Base-by-base conservation (phyloP, 495 filamentous ascomycete species). In the Lophiotrema nucula region DNA sequence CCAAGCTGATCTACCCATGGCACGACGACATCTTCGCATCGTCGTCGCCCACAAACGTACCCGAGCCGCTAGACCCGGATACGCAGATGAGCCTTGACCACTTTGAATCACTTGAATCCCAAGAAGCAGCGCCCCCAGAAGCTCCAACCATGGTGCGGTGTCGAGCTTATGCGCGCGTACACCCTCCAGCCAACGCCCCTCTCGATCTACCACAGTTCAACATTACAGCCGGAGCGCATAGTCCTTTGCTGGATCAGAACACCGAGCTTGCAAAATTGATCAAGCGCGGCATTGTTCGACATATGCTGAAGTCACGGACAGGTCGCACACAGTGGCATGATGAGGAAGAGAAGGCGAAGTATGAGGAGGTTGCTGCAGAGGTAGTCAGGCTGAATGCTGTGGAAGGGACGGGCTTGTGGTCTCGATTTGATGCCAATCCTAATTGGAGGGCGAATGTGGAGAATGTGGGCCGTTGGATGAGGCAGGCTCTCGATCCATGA, bases 181-280 rank as follows among this genome's bases (percentile, higher is more conserved):
- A 64, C 41, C 65, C 65, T 23, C 51, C 65, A 13, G 15, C 60
- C 4, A 35, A 48, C 19, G 44, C 24, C 28, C 53, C 27, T 19
- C 47, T 67, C 5, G 42, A 21, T 24, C 27, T 67, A 11, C 65
- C 65, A 1, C 31, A 44, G 4, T 65, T 57, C 48, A 56, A 47
- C 43, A 54, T 67, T 24, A 58, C 46, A 1, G 39, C 57, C 3
- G 65, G 65, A 3, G n/a, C 45, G 0, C 35, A 58, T 21, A 67
- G 65, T 47, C 51, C 57, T 0, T 50, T 67, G 1, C 19, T 60
- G 6, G 65, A 64, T 45, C 65, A 67, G 45, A 56, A 46, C 1
- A 33, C 31, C 25, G 65, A 67, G 41, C 42, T 64, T 2, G 21
- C 48, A 2, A 60, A 56, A 18, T 24, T 42, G 42, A 31, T 53